Evolutionary conservation across 2,329 filamentous ascomycete genomes (phyloP).

Genomic region (Colletotrichum tofieldiae): DNA sequence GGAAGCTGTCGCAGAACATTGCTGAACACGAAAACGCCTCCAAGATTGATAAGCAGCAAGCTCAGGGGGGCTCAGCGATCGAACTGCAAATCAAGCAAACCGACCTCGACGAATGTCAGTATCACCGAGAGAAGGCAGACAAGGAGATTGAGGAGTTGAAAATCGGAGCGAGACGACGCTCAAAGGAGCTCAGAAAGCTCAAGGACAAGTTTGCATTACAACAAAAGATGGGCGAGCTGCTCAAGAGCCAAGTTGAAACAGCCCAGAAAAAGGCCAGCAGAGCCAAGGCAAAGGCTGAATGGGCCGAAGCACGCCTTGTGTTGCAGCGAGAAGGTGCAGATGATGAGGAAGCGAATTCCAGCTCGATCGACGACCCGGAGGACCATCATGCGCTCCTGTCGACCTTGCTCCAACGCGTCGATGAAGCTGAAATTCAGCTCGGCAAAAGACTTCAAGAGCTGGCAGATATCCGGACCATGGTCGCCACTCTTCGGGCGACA

Average conservation of each 20-base stretch:
- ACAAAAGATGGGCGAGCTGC: not conserved
- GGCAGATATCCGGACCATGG: not conserved
- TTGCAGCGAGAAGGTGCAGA: not conserved
- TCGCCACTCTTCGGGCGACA: not conserved
- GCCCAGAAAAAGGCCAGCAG: not conserved
- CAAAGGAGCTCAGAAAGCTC: constrained; percentile 6
- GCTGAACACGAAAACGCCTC: not conserved
- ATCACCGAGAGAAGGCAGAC: not conserved
- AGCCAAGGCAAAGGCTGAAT: not conserved
- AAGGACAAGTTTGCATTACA: not conserved
- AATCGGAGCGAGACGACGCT: not conserved
- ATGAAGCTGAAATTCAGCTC: not conserved
- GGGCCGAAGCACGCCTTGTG: not conserved
- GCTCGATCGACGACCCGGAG: not conserved
- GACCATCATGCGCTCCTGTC: not conserved
- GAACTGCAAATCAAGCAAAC: not conserved
- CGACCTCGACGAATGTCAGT: not conserved
- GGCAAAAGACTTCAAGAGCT: not conserved
- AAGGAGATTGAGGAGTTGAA: not conserved
- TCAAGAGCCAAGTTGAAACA: not conserved
- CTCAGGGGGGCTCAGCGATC: not conserved
- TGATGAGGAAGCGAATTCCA: not conserved
- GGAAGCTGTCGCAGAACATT: not conserved
- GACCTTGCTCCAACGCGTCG: not conserved
- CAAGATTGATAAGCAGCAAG: not conserved